Base-by-base conservation (phyloP, 768 basidiomycete genomes). In the Rhodocollybia butyracea region DNA sequence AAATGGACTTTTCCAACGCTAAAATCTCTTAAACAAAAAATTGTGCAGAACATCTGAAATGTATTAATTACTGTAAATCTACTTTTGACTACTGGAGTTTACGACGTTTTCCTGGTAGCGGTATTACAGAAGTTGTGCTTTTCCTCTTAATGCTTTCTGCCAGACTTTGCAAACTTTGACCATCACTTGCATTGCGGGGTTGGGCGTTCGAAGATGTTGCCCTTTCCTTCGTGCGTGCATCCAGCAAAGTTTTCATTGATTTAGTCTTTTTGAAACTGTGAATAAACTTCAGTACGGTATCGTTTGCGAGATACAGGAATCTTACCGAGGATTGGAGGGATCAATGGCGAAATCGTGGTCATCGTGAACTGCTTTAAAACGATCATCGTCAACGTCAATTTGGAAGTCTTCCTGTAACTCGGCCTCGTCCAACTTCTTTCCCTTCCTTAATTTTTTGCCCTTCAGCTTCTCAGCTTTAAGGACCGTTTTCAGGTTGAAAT, bases 311-410 rank as follows among this genome's bases (percentile, higher is more conserved):
- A 36, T 48, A 31, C 36, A 31, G 29, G 10, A 13, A 47, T 79
- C 94, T 60, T 65, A 97, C 96, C 86, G 91, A 67, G 96, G 94
- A 72, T 98, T 91, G 51, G 84, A 90, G 19, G 97, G 96, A 69
- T 99, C 97, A 60, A 99, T 94, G 0, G 96, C 95, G 60, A 91
- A 98, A 30, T 86, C 82, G 63, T 91, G 85, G 64, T 98, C 89
- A 61, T 97, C 92, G 63, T 94, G 89, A 41, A 98, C 65, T 21
- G 81, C 86, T 65, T 83, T 83, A 78, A 98, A 98, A 15, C 97
- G 87, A 10, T 86, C 82, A 64, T 99, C 97, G 62, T 81, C 80
- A 57, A 94, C 85, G 66, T 99, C 77, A 63, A 98, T 84, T 40
- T 76, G 68, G 68, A 98, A 98, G 57, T 86, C 83, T 50, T 87